Evolutionary conservation across 2,329 filamentous ascomycete genomes (phyloP), one percentile per base, ranked within the genome.

Genomic region (Fusarium redolens): DNA sequence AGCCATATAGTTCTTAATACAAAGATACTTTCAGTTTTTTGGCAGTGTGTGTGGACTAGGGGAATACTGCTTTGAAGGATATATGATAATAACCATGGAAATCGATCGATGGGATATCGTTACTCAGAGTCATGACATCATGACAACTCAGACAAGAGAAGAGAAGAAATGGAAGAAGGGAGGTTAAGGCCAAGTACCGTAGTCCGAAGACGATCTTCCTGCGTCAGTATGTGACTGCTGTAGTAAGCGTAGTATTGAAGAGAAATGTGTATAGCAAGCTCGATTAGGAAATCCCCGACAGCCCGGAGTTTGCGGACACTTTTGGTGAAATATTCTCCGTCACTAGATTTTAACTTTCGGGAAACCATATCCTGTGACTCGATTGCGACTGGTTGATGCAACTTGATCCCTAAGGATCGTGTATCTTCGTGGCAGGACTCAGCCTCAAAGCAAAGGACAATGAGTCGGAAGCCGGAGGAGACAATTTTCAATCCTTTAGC

Each of bases 401-500:
- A 22, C n/a, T n/a, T 8, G 8, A 55, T 55, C 35, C 35, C 2
- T 28, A 6, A 38, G 50, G 18, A 38, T 52, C 3, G 2, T 28
- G 22, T 15, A 38, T n/a, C 13, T 0, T 28, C 33, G 18, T 52
- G 50, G 17, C 33, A 17, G 22, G 14, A 9, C 50, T 54, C 50
- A 54, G 33, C 33, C 50, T 28, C 33, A 54, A 3, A 7, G 12
- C 10, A 48, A 4, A 0, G 12, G 18, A 5, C 47, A 25, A 25
- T 25, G 25, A 25, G 25, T 25, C 25, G 15, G 30, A 51, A 51
- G 15, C 30, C 47, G 47, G 30, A 22, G 7, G 30, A 51, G 8
- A 25, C n/a, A 0, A 12, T 4, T 5, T 50, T 18, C 4, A 33
- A 5, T 0, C 28, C 3, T 35, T 35, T 12, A 0, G 22, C n/a